Evolutionary conservation across 176 grass and related monocot genomes (phyloP), one percentile per base, ranked within the genome.

Genomic region (Bolboschoenus planiculmis): DNA sequence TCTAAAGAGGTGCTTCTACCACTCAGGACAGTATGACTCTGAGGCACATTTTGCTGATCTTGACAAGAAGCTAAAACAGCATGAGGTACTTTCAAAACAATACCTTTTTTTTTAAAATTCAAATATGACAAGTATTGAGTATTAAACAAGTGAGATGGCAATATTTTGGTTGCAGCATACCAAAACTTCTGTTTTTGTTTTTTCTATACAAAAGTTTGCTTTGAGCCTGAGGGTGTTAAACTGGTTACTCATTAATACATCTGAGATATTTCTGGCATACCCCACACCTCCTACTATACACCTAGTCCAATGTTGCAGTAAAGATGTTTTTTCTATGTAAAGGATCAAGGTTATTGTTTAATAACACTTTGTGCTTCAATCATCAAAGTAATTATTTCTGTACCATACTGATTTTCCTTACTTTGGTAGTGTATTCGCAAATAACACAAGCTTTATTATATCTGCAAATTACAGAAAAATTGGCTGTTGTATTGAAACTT

Each of bases 1-100:
- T 80, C 82, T 99, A 33, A 90, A 93, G 67, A 85, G 96, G 85
- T 99, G 96, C 90, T 99, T 99, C 85, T 95, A 99, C 87, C 92
- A 99, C 81, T 95, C 96, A 65, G 96, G 96, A 23, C 96, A 95
- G 85, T 99, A 99, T 84, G 92, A 95, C 66, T 93, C 91, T 9
- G 89, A 95, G 83, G 75, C 86, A 44, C 78, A 93, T 87, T 99
- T 99, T 80, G 78, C 63, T 73, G 92, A 93, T 61, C 86, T 99
- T 31, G 83, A 91, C 74, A 99, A 90, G 89, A 95, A 93, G 83
- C 80, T 99, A 54, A 90, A 93, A 83, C 70, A 87, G 53, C 92
- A 99, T 83, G 92, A 99, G 92, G 96, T 99, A 88, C 47, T 88
- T 51, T 85, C 23, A 27, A 39, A 74, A 47, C 46, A 42, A 4